Evolutionary conservation across 1,284 basidiomycete genomes (phyloP).

Genomic region (Ustilago bromivora): DNA sequence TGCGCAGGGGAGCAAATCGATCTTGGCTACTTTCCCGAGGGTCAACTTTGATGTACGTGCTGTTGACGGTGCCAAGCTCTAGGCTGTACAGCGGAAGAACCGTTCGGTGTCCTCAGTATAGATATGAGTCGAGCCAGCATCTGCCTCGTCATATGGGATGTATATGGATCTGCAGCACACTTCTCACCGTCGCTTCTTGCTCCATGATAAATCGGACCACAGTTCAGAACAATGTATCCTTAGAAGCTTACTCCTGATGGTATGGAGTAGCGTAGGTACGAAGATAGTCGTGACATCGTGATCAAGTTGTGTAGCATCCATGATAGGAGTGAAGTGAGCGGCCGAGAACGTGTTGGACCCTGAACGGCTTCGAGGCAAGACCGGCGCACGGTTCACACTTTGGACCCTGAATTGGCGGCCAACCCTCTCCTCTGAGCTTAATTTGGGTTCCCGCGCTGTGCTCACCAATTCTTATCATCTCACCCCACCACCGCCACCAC

Average conservation of each 20-base stretch:
- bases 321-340: background rate
- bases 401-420: conserved; percentile 10
- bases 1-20: conserved; percentile 9
- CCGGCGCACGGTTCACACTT: background rate
- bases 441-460: background rate
- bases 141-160: background rate
- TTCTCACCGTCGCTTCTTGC: too few species aligned
- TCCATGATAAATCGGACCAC: too few species aligned
- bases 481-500: background rate
- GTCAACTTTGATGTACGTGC: conserved; percentile 47
- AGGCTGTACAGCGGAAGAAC: background rate
- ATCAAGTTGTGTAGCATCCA: background rate
- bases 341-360: conserved; percentile 3
- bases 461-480: background rate
- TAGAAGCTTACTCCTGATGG: too few species aligned
- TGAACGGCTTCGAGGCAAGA: background rate
- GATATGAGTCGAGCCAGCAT: background rate
- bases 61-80: conserved; percentile 35
- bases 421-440: background rate
- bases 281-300: background rate
- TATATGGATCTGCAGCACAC: background rate
- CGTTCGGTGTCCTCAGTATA: too few species aligned
- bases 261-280: too few species aligned
- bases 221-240: too few species aligned
- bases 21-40: conserved; percentile 46